Conservation (phyloP, 1,139 yeast genomes). For the Schizosaccharomyces versatilis region DNA sequence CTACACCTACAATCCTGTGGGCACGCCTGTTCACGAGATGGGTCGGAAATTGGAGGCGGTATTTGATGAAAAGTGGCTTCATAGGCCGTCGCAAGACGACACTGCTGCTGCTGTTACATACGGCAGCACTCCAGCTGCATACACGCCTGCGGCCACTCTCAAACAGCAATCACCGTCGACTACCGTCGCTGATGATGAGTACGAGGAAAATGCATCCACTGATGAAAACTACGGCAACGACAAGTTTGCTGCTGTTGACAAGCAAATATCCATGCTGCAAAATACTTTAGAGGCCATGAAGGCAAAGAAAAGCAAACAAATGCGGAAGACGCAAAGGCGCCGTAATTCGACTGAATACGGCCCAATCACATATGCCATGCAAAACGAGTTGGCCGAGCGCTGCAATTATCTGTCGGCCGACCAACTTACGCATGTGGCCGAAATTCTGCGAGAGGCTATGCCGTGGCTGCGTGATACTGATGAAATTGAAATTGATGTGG, state of each 20-base stretch:
- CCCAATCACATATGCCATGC: constrained; percentile 66
- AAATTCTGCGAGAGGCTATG: constrained; percentile 69
- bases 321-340: background rate
- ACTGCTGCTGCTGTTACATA: constrained; percentile 20
- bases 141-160: constrained; percentile 26
- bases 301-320: constrained; percentile 4
- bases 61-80: constrained; percentile 75
- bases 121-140: constrained; percentile 17
- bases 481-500: constrained; percentile 88
- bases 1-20: constrained; percentile 81
- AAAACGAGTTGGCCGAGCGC: constrained; percentile 74
- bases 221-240: background rate
- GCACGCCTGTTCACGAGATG: constrained; percentile 85
- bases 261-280: constrained; percentile 5
- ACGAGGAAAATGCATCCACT: constrained; percentile 12
- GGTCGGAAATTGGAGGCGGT: constrained; percentile 75
- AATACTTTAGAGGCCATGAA: background rate
- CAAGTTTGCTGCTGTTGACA: constrained; percentile 6
- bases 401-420: constrained; percentile 60
- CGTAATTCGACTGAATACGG: constrained; percentile 9
- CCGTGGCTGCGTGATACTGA: constrained; percentile 31
- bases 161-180: background rate
- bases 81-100: constrained; percentile 35
- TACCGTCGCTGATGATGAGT: constrained; percentile 27
- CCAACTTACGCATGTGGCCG: constrained; percentile 59